These are phyloP conservation scores for Cordyceps cicadae DNA, from an alignment of 2,329 filamentous ascomycete genomes.

Conservation along the genomic window DNA sequence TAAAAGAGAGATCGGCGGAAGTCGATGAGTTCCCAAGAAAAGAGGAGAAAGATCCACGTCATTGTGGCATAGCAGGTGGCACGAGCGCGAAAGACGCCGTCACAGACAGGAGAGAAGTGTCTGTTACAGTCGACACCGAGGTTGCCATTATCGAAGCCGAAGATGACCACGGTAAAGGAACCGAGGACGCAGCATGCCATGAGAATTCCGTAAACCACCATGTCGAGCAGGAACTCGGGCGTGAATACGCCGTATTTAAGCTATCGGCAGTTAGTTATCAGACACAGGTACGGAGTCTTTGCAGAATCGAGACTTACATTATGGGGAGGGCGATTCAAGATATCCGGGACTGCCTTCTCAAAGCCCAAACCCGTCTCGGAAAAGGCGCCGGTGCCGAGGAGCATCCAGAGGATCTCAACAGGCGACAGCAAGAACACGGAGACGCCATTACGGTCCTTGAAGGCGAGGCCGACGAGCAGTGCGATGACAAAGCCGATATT, in stretches of 20 bases:
- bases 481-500: constrained; percentile 61
- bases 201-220: constrained; percentile 55
- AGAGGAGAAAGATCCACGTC: constrained; percentile 60
- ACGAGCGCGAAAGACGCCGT: constrained; percentile 54
- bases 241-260: constrained; percentile 52
- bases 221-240: constrained; percentile 53
- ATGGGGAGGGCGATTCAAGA: constrained; percentile 58
- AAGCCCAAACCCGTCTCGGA: constrained; percentile 67
- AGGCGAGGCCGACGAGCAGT: constrained; percentile 58
- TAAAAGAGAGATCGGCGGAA: constrained; percentile 59
- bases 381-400: constrained; percentile 63
- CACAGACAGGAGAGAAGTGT: constrained; percentile 40
- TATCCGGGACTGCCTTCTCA: constrained; percentile 58
- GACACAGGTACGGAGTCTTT: not conserved
- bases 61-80: constrained; percentile 59
- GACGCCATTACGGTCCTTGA: constrained; percentile 55
- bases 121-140: constrained; percentile 53
- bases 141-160: constrained; percentile 44
- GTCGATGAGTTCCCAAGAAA: constrained; percentile 62
- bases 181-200: constrained; percentile 51
- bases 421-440: constrained; percentile 64
- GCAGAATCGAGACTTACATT: constrained; percentile 29
- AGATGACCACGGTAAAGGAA: constrained; percentile 51
- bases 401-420: constrained; percentile 66
- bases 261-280: constrained; percentile 14